phyloP scores from a whole-genome alignment of 2,329 filamentous ascomycete species.

The Lizonia empirigonia region DNA sequence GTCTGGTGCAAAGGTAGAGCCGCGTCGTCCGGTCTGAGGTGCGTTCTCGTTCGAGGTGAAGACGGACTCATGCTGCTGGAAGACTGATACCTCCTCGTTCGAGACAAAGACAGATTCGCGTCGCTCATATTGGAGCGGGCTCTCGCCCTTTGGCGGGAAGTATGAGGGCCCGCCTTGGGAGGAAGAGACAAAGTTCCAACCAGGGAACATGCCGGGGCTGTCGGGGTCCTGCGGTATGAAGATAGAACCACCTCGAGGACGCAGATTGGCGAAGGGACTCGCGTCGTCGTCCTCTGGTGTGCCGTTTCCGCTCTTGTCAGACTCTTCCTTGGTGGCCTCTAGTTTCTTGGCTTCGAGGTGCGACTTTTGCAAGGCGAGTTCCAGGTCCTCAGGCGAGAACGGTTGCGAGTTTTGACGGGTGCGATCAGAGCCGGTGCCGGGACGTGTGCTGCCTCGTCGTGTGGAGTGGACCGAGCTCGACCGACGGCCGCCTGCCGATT shows the following conservation, averaged over 20 bases:
- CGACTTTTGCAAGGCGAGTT: constrained; percentile 51
- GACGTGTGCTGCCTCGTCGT: constrained; percentile 27
- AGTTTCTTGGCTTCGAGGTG: constrained; percentile 42
- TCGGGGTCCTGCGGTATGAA: constrained; percentile 33
- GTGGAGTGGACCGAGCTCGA: constrained; percentile 36
- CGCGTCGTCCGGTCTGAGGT: constrained; percentile 18
- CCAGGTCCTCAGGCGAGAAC: constrained; percentile 54
- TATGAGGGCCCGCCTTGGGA: constrained; percentile 20
- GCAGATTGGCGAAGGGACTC: constrained; percentile 25
- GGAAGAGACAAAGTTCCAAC: constrained; percentile 15
- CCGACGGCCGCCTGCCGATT: constrained; percentile 34
- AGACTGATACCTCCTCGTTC: constrained; percentile 1
- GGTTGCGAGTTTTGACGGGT: constrained; percentile 41
- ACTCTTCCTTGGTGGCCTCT: constrained; percentile 35
- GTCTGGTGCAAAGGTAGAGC: constrained; percentile 23
- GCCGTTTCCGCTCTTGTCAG: constrained; percentile 30
- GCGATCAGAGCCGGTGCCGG: constrained; percentile 34
- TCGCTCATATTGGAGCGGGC: constrained; percentile 24
- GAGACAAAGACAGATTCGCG: constrained; percentile 8
- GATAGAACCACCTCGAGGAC: constrained; percentile 35
- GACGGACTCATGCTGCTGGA: constrained; percentile 14
- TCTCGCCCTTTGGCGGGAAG: constrained; percentile 20
- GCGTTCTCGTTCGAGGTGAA: constrained; percentile 20
- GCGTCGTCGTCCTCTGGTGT: constrained; percentile 28
- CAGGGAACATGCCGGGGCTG: constrained; percentile 23